Conservation (phyloP, 1,284 basidiomycete genomes). For the Athelia psychrophila region DNA sequence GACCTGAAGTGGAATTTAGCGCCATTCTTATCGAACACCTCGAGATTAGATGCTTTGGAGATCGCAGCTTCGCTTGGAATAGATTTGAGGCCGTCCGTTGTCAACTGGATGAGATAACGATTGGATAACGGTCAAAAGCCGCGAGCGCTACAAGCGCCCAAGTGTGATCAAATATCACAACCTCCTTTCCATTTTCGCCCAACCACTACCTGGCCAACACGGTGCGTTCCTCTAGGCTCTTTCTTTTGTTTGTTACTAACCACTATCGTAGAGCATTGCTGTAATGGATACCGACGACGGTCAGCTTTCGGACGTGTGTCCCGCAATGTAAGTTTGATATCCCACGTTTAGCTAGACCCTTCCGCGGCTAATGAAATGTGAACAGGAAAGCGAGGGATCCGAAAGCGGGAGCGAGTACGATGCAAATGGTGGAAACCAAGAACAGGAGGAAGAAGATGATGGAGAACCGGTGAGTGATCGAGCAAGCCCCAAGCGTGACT, state of each 20-base stretch:
- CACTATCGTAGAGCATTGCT: not conserved
- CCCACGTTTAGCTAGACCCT: not conserved
- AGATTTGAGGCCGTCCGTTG: slow-evolving; percentile 17
- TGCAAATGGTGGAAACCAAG: slow-evolving; percentile 35
- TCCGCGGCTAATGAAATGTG: slow-evolving; percentile 3
- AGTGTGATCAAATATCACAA: not conserved
- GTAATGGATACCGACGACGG: slow-evolving; percentile 57
- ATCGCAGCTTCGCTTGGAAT: slow-evolving; percentile 31
- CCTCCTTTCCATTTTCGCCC: not conserved
- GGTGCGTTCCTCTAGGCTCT: not conserved
- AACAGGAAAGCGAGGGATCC: slow-evolving; percentile 65
- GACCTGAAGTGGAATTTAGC: slow-evolving; percentile 46
- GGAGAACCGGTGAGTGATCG: not conserved
- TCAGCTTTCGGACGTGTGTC: slow-evolving; percentile 80
- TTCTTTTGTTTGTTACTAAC: not conserved
- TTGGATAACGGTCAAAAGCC: too few species aligned
- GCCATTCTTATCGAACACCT: slow-evolving; percentile 42
- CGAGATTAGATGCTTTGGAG: slow-evolving; percentile 31
- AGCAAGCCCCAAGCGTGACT: slow-evolving; percentile 8
- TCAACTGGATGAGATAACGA: too few species aligned
- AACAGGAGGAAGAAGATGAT: slow-evolving; percentile 63
- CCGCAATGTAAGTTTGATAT: slow-evolving; percentile 54
- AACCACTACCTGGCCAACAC: not conserved
- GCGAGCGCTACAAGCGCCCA: too few species aligned
- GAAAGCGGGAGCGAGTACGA: slow-evolving; percentile 69